phyloP scores from a whole-genome alignment of 169 alveolate species.

The Plasmodium gallinaceum region DNA sequence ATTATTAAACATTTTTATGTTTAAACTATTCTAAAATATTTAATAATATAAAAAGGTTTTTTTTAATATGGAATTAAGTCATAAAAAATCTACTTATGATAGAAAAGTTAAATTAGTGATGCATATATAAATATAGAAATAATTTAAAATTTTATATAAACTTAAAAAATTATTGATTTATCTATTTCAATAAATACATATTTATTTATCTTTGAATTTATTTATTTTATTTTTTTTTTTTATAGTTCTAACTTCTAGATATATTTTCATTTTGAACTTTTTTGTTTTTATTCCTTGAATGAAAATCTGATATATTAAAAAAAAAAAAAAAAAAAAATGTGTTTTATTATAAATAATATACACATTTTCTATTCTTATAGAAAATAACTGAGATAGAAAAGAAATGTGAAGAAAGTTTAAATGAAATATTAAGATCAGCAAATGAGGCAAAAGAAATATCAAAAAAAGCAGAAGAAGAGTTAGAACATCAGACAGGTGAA shows the following conservation, averaged over 20 bases:
- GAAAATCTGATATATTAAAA: neutral
- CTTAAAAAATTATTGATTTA: neutral
- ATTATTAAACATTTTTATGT: no score
- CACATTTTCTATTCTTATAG: conserved; percentile 6
- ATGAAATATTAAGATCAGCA: conserved; percentile 75
- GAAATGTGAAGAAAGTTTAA: conserved; percentile 76
- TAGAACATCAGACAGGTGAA: conserved; percentile 75
- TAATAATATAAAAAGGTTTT: no score
- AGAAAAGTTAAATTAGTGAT: conserved; percentile 53
- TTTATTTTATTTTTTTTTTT: neutral
- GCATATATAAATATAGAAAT: neutral
- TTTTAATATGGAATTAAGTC: no score
- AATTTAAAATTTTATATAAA: neutral
- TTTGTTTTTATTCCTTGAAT: no score
- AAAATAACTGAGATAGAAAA: conserved; percentile 76
- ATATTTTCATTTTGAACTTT: no score
- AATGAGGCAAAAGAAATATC: conserved; percentile 75
- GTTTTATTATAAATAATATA: no score
- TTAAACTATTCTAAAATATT: no score
- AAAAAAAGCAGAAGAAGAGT: conserved; percentile 76
- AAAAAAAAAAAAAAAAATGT: neutral
- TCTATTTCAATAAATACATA: neutral
- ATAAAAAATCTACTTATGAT: conserved; percentile 43
- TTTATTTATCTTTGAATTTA: no score
- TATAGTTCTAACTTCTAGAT: neutral